Evolutionary conservation across 2,329 filamentous ascomycete species (phyloP).

Genomic region (Neurospora crassa): DNA sequence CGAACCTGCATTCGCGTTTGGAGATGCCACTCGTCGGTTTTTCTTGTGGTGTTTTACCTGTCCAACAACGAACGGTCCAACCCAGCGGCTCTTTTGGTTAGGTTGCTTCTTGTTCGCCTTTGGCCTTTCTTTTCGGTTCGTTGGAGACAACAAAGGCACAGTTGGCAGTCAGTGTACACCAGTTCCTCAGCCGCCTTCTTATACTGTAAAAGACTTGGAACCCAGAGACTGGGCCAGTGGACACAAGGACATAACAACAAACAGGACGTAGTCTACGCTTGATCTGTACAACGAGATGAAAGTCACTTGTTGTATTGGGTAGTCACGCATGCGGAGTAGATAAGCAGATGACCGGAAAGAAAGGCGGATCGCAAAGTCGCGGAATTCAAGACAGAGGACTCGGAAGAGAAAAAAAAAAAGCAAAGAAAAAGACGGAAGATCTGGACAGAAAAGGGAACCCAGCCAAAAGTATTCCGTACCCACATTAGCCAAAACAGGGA

Average conservation of each 20-base stretch:
- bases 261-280: not conserved
- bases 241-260: not conserved
- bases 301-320: not conserved
- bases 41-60: not conserved
- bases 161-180: slow-evolving; percentile 9
- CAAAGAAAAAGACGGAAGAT: slow-evolving; percentile 5
- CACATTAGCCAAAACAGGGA: slow-evolving; percentile 8
- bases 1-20: slow-evolving; percentile 15
- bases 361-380: not conserved
- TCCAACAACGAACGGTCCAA: slow-evolving; percentile 11
- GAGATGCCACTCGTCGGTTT: slow-evolving; percentile 4
- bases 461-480: slow-evolving; percentile 9
- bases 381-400: not conserved
- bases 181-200: not conserved
- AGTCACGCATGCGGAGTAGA: not conserved
- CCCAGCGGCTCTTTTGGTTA: not conserved
- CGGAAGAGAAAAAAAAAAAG: no score
- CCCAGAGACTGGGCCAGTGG: not conserved
- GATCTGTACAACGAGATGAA: not conserved
- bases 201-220: not conserved
- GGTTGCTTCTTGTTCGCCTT: not conserved
- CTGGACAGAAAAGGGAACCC: slow-evolving; percentile 11
- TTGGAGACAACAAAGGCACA: not conserved
- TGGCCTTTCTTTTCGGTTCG: not conserved
- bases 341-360: not conserved